Percentiles rank a stretch among this genome's conserved stretches.
Conservation (phyloP, 257 asterid species). For the Mentha longifolia region DNA sequence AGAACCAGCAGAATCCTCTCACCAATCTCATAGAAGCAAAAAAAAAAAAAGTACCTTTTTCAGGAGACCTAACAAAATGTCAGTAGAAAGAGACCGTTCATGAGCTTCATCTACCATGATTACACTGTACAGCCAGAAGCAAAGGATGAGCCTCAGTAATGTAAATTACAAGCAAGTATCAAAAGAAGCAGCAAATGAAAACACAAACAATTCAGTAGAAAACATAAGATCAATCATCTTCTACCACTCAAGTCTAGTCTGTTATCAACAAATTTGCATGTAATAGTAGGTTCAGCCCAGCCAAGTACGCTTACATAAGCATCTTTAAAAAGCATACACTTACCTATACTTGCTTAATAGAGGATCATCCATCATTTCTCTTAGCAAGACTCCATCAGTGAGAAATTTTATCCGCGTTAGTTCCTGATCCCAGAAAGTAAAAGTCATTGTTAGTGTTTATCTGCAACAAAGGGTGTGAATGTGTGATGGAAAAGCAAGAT, state of each 20-base stretch:
- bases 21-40: conserved; percentile 14
- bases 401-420: conserved; percentile 81
- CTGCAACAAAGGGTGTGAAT: neutral
- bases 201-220: neutral
- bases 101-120: conserved; percentile 99
- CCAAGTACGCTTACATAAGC: conserved; percentile 6
- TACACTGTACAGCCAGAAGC: conserved; percentile 57
- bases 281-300: conserved; percentile 4
- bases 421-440: conserved; percentile 59
- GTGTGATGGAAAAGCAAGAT: conserved; percentile 2
- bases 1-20: neutral
- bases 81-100: conserved; percentile 93
- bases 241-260: neutral
- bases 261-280: conserved; percentile 15
- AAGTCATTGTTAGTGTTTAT: conserved; percentile 31
- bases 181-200: conserved; percentile 5
- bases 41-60: conserved; percentile 64
- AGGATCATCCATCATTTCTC: conserved; percentile 99
- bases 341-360: conserved; percentile 94
- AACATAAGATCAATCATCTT: conserved; percentile 9
- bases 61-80: conserved; percentile 89
- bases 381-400: conserved; percentile 93
- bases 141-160: conserved; percentile 29
- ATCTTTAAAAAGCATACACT: conserved; percentile 25
- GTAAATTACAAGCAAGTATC: neutral